Base-by-base conservation (phyloP, 345 rosid genomes). In the Hirschfeldia incana region DNA sequence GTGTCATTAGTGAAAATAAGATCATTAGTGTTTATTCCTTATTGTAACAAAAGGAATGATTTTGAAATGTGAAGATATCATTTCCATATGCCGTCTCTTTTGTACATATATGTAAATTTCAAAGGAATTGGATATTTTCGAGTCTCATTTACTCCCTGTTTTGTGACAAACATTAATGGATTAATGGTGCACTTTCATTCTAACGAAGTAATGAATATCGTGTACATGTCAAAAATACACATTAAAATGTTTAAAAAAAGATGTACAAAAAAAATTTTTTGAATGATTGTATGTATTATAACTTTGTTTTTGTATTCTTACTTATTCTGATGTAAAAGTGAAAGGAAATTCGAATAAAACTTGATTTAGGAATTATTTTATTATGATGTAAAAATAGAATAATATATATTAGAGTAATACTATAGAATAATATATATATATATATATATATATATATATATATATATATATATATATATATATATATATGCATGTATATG, bases 61-160 rank as follows among this genome's bases (percentile, higher is more conserved):
- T 79, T 67, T 73, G 70, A 73, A 79, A 79, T 68, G 78, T 79
- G 49, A 73, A 79, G 65, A 79, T 61, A 79, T 79, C 74, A 74
- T 73, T 79, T 61, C 78, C 67, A 49, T 51, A 4, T 13, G 0
- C 29, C 29, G 8, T 58, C 69, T 66, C 65, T 30, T 61, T 49
- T 79, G 74, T 68, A 61, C 44, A 60, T 0, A 42, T 78, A 59
- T 79, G 64, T 4, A 32, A 27, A 21, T 67, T 66, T 73, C 8
- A 59, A 58, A 44, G 29, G n/a, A 32, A 11, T 33, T 44, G 4
- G n/a, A 33, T 10, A 33, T 66, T 4, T 65, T 5, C 16, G 8
- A 29, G 11, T 30, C 74, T 63, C 33, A 8, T 26, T 13, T 34
- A 6, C 15, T 53, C 65, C 33, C 30, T 77, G 26, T 37, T 36